phyloP scores from a whole-genome alignment of 495 filamentous ascomycete species.

The Penicillium lividum region DNA sequence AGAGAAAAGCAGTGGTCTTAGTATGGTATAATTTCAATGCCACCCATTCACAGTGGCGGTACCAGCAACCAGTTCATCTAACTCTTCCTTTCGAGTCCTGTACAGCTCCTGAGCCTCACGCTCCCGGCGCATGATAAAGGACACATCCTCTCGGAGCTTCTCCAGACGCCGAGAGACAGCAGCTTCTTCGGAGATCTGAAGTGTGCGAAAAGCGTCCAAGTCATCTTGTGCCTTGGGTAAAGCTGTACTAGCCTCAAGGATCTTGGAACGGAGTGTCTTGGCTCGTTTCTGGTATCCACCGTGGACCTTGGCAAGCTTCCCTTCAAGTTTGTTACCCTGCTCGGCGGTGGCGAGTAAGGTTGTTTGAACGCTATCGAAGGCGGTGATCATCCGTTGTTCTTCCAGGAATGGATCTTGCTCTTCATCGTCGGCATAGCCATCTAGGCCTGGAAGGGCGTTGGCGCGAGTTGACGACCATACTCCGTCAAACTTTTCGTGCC shows the following conservation, averaged over 20 bases:
- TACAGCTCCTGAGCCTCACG: slow-evolving; percentile 90
- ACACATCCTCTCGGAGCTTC: slow-evolving; percentile 76
- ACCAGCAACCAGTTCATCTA: slow-evolving; percentile 59
- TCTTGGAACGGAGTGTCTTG: slow-evolving; percentile 77
- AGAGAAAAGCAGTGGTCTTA: background rate
- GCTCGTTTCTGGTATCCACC: slow-evolving; percentile 90
- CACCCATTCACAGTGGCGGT: slow-evolving; percentile 45
- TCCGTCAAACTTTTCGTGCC: slow-evolving; percentile 58
- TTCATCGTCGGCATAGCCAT: slow-evolving; percentile 73
- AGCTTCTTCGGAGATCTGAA: slow-evolving; percentile 75
- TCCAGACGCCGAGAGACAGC: slow-evolving; percentile 73
- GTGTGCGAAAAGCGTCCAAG: slow-evolving; percentile 71
- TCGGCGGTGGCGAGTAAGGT: slow-evolving; percentile 71
- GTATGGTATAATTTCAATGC: slow-evolving; percentile 33
- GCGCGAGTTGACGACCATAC: slow-evolving; percentile 67
- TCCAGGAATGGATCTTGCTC: slow-evolving; percentile 39
- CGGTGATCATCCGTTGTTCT: slow-evolving; percentile 51
- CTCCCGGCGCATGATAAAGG: slow-evolving; percentile 78
- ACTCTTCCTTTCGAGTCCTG: slow-evolving; percentile 70
- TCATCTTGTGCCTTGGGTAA: slow-evolving; percentile 71
- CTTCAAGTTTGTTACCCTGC: slow-evolving; percentile 82
- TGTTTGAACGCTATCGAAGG: slow-evolving; percentile 62
- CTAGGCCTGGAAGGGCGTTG: slow-evolving; percentile 70
- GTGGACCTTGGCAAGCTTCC: slow-evolving; percentile 84
- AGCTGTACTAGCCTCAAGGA: slow-evolving; percentile 73